Conservation (phyloP, 805 yeast genomes). For the Monosporozyma aquatica region DNA sequence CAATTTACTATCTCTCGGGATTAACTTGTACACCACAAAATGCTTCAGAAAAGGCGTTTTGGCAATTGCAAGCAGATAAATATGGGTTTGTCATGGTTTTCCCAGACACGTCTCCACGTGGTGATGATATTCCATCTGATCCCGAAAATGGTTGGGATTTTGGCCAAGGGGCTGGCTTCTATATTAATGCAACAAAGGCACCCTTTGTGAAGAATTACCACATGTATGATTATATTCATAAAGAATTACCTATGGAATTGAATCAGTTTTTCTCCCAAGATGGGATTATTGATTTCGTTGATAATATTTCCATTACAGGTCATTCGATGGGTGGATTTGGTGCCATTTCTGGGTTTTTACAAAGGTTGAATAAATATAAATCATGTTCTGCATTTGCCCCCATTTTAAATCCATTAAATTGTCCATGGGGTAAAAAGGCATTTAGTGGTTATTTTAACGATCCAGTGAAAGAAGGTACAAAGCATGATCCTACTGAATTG, state of each 20-base stretch:
- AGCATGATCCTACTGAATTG: slow-evolving; percentile 80
- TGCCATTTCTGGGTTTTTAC: slow-evolving; percentile 62
- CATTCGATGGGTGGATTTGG: slow-evolving; percentile 99
- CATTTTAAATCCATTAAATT: slow-evolving; percentile 64
- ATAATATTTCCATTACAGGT: slow-evolving; percentile 71
- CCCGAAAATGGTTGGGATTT: slow-evolving; percentile 59
- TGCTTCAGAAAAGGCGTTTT: slow-evolving; percentile 86
- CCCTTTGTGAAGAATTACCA: slow-evolving; percentile 68
- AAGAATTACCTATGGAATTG: slow-evolving; percentile 56
- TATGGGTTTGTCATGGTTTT: slow-evolving; percentile 82
- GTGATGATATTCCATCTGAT: slow-evolving; percentile 71
- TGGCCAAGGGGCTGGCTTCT: slow-evolving; percentile 94
- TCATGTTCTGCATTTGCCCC: slow-evolving; percentile 90
- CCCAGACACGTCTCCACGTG: slow-evolving; percentile 97
- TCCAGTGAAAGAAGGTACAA: slow-evolving; percentile 42
- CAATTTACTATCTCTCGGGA: slow-evolving; percentile 74
- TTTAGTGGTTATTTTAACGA: slow-evolving; percentile 61
- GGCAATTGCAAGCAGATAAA: slow-evolving; percentile 71
- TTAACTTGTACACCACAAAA: slow-evolving; percentile 90
- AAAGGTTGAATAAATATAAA: slow-evolving; percentile 52
- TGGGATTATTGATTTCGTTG: slow-evolving; percentile 44
- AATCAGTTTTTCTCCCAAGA: slow-evolving; percentile 27
- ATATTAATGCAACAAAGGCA: slow-evolving; percentile 69
- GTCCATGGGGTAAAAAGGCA: slow-evolving; percentile 85
- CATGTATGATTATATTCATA: slow-evolving; percentile 77